A percentile compares a stretch with the other conserved stretches of the same genome.
Evolutionary conservation across 208 protist genomes (phyloP).

Genomic region (Leishmania guyanensis): DNA sequence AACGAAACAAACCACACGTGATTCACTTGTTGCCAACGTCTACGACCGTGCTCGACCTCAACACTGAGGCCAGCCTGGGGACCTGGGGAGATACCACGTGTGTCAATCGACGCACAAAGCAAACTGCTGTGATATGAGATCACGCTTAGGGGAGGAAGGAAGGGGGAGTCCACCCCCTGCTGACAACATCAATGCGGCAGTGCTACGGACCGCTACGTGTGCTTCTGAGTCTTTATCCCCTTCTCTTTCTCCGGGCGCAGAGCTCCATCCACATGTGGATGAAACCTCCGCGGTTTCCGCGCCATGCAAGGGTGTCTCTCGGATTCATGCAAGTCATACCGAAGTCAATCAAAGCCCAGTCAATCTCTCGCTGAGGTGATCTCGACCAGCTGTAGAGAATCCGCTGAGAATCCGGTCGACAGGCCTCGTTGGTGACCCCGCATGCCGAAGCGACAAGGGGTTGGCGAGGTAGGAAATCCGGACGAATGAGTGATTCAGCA

Average conservation of each 20-base stretch:
- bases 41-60: background rate
- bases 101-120: background rate
- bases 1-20: background rate
- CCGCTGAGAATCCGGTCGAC: background rate
- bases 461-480: background rate
- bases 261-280: background rate
- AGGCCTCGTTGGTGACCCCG: background rate
- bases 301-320: background rate
- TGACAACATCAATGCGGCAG: background rate
- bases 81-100: background rate
- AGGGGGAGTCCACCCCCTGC: background rate
- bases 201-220: background rate
- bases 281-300: background rate
- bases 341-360: background rate
- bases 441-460: background rate
- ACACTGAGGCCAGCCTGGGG: background rate
- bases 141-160: background rate
- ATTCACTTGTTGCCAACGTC: background rate
- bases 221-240: background rate
- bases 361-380: background rate
- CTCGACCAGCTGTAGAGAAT: background rate
- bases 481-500: background rate
- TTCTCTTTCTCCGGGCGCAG: background rate
- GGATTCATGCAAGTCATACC: background rate
- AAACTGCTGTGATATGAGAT: background rate